A percentile compares a stretch with the other conserved stretches of the same genome.
Evolutionary conservation across 2,329 filamentous ascomycete genomes (phyloP).

Genomic region (Fusarium algeriense): DNA sequence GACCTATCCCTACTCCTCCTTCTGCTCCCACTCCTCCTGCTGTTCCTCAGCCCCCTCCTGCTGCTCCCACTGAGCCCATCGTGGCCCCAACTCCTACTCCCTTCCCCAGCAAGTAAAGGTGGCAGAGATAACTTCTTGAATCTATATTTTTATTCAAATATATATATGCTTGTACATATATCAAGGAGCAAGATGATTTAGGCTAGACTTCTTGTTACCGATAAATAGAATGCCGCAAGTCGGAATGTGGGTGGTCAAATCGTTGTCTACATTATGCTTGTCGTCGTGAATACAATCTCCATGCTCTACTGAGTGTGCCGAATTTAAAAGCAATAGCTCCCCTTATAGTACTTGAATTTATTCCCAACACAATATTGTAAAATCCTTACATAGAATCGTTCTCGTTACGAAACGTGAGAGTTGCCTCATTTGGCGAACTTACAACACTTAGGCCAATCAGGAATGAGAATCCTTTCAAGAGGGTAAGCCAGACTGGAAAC

Average conservation of each 20-base stretch:
- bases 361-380: background rate
- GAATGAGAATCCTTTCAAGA: background rate
- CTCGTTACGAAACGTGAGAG: background rate
- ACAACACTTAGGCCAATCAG: conserved; percentile 28
- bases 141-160: conserved; percentile 9
- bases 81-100: conserved; percentile 28
- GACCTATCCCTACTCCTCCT: conserved; percentile 9
- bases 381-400: background rate
- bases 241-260: background rate
- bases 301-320: no score
- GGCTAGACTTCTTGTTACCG: conserved; percentile 12
- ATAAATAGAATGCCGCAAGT: conserved; percentile 18
- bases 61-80: conserved; percentile 7
- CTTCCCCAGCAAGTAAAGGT: conserved; percentile 19
- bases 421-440: conserved; percentile 34
- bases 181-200: background rate
- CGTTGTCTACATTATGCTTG: background rate
- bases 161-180: conserved; percentile 13
- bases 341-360: background rate
- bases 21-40: conserved; percentile 5
- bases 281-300: background rate
- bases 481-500: background rate
- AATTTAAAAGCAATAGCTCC: background rate
- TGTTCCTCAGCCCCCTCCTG: conserved; percentile 7
- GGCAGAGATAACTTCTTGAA: background rate